A percentile compares a stretch with the other conserved stretches of the same genome.
These are phyloP conservation scores for Fusarium sp. DNA, from an alignment of 2,329 filamentous ascomycete genomes.

Conservation along the genomic window DNA sequence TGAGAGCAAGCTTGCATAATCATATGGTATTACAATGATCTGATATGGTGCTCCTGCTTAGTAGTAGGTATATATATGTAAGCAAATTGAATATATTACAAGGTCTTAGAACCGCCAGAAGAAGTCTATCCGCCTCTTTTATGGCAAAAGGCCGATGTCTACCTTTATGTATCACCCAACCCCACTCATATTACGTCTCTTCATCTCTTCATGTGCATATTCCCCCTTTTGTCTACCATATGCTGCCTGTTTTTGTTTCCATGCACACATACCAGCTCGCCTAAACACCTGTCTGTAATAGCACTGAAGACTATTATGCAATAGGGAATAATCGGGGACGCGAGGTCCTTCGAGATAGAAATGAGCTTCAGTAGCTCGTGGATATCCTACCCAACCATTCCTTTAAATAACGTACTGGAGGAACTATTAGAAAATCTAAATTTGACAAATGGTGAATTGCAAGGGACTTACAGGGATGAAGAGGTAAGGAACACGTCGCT, in stretches of 20 bases:
- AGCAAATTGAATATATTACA: conserved; percentile 30
- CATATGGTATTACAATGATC: not conserved
- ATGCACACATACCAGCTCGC: conserved; percentile 2
- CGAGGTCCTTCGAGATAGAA: not conserved
- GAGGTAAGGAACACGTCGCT: conserved; percentile 83
- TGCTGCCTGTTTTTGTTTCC: not conserved
- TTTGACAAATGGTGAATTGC: not conserved
- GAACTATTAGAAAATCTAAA: conserved; percentile 30
- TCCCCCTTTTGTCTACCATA: conserved; percentile 13
- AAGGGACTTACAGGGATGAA: conserved; percentile 76
- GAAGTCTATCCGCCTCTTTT: conserved; percentile 6
- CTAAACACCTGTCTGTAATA: conserved; percentile 4
- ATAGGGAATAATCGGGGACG: conserved; percentile 18
- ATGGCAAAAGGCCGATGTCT: not conserved
- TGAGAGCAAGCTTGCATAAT: too few relatives aligned
- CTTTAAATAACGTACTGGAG: conserved; percentile 61
- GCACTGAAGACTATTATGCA: not conserved
- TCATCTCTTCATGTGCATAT: conserved; percentile 29
- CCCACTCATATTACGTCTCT: conserved; percentile 27
- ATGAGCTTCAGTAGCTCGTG: not conserved
- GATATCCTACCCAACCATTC: not conserved
- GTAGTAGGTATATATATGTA: conserved; percentile 18
- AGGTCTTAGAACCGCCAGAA: conserved; percentile 4
- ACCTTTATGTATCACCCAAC: not conserved
- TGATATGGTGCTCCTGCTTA: not conserved